A percentile compares a stretch with the other conserved stretches of the same genome.
These are phyloP conservation scores for Echria macrotheca DNA, from an alignment of 495 filamentous ascomycete species.

Conservation along the genomic window DNA sequence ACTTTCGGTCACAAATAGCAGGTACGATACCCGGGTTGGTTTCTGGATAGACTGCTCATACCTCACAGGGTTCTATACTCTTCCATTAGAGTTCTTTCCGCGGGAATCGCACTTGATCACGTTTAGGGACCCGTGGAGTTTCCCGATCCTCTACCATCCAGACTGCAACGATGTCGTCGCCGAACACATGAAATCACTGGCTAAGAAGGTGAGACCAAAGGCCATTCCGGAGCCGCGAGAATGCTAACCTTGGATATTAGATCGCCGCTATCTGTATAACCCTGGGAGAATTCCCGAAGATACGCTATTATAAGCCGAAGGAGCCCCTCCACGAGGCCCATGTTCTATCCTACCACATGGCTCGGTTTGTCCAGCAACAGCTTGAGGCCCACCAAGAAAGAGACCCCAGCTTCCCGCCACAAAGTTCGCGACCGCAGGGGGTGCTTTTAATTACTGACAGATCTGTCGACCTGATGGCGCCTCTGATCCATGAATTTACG, in stretches of 20 bases:
- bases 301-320: slow-evolving; percentile 80
- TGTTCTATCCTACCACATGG: slow-evolving; percentile 80
- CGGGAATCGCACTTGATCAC: slow-evolving; percentile 87
- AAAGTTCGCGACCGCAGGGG: slow-evolving; percentile 71
- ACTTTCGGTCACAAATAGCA: slow-evolving; percentile 67
- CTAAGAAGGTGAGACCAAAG: slow-evolving; percentile 64
- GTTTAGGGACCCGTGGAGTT: slow-evolving; percentile 91
- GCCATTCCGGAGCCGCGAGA: slow-evolving; percentile 12
- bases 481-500: slow-evolving; percentile 90
- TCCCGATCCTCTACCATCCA: slow-evolving; percentile 87
- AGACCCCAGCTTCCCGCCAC: slow-evolving; percentile 78
- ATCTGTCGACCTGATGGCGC: slow-evolving; percentile 84
- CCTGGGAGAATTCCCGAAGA: slow-evolving; percentile 81
- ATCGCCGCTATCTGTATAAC: slow-evolving; percentile 78
- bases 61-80: slow-evolving; percentile 50
- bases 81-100: slow-evolving; percentile 83
- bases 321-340: slow-evolving; percentile 76
- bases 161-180: slow-evolving; percentile 77
- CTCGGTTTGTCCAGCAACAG: slow-evolving; percentile 86
- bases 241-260: slow-evolving; percentile 39
- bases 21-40: slow-evolving; percentile 23
- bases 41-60: no score
- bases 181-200: slow-evolving; percentile 71
- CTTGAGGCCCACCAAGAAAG: slow-evolving; percentile 79
- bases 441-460: slow-evolving; percentile 84